Evolutionary conservation across 2,329 filamentous ascomycete species (phyloP).

Genomic region (Cordyceps cateniannulata): DNA sequence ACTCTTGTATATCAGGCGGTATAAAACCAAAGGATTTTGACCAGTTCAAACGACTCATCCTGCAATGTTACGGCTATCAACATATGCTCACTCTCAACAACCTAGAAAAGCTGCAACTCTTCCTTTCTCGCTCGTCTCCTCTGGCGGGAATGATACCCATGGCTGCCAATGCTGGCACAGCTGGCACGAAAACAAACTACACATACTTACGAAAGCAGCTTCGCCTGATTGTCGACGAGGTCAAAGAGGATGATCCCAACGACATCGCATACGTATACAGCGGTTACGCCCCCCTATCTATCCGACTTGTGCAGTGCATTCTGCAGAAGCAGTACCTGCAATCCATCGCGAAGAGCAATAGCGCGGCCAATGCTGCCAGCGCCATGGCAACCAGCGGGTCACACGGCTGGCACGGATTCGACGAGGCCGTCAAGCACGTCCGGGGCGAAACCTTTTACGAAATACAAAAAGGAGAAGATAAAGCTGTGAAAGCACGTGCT

Average conservation of each 20-base stretch:
- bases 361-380: conserved; percentile 24
- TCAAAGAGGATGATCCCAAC: conserved; percentile 88
- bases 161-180: conserved; percentile 45
- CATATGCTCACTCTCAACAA: conserved; percentile 84
- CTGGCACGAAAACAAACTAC: conserved; percentile 81
- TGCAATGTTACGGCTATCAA: conserved; percentile 92
- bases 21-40: conserved; percentile 86
- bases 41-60: conserved; percentile 75
- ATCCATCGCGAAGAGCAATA: conserved; percentile 60
- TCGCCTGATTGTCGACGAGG: conserved; percentile 87
- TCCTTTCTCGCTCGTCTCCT: conserved; percentile 70
- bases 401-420: conserved; percentile 88
- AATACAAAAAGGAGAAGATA: conserved; percentile 85
- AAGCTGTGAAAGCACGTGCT: conserved; percentile 79
- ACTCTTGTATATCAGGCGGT: conserved; percentile 84
- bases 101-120: conserved; percentile 82
- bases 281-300: conserved; percentile 87
- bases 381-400: conserved; percentile 47
- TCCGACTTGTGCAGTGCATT: conserved; percentile 86
- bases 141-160: conserved; percentile 78
- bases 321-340: conserved; percentile 83
- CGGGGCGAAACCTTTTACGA: conserved; percentile 88
- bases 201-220: conserved; percentile 79
- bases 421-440: conserved; percentile 83
- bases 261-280: conserved; percentile 98